phyloP scores from a whole-genome alignment of 768 basidiomycete species.

The Asterophora lycoperdoides region DNA sequence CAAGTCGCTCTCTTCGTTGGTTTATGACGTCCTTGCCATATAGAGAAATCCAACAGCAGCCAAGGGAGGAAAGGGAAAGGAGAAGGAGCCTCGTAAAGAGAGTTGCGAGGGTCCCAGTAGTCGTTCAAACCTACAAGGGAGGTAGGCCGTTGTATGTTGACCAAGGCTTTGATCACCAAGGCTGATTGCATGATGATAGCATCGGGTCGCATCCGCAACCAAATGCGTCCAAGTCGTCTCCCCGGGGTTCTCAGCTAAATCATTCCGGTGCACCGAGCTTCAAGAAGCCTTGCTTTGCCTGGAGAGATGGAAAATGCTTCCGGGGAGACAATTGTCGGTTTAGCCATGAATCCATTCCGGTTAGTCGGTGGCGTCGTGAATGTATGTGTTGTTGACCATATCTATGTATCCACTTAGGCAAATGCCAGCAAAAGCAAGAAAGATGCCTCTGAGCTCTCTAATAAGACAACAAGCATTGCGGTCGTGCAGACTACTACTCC shows the following conservation, averaged over 20 bases:
- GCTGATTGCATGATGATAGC: background rate
- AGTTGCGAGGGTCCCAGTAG: background rate
- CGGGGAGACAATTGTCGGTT: slow-evolving; percentile 2
- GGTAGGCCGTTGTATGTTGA: background rate
- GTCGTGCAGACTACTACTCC: too few relatives aligned
- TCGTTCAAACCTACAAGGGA: background rate
- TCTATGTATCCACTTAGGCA: background rate
- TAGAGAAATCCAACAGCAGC: background rate
- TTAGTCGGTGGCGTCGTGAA: background rate
- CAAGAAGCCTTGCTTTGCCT: slow-evolving; percentile 1
- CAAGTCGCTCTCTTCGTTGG: background rate
- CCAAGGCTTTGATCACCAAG: background rate
- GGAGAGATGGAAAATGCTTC: slow-evolving; percentile 4
- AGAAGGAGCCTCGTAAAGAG: background rate
- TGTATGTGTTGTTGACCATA: too few relatives aligned
- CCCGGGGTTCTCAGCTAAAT: background rate
- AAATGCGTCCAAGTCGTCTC: background rate
- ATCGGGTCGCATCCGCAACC: background rate
- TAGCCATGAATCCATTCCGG: background rate
- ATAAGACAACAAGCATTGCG: background rate
- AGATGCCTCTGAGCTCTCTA: background rate
- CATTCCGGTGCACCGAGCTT: background rate
- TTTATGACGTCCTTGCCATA: background rate
- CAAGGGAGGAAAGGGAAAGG: background rate
- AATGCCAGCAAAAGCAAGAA: background rate